Conservation (phyloP, 768 basidiomycete genomes). For the Holtermannia corniformis region DNA sequence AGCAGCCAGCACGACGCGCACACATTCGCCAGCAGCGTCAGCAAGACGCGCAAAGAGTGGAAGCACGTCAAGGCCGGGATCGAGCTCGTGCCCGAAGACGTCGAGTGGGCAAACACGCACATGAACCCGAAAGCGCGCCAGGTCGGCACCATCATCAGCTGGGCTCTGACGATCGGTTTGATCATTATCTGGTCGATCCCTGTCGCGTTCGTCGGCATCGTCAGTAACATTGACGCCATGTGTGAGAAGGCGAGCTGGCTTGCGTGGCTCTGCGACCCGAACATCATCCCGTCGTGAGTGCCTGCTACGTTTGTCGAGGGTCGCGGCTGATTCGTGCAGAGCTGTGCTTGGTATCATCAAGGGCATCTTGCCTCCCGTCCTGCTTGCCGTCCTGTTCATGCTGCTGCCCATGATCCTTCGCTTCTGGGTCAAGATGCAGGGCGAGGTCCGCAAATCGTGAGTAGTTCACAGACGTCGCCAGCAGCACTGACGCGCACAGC, state of each 20-base stretch:
- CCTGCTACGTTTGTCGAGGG: background rate
- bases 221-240: constrained; percentile 39
- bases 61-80: constrained; percentile 26
- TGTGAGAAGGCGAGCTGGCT: constrained; percentile 34
- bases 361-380: constrained; percentile 40
- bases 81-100: constrained; percentile 41
- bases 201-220: constrained; percentile 39
- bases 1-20: constrained; percentile 39
- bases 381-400: constrained; percentile 41
- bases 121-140: constrained; percentile 39
- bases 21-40: constrained; percentile 33
- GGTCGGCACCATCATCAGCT: constrained; percentile 30
- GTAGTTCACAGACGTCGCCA: no score
- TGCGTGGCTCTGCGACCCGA: constrained; percentile 38
- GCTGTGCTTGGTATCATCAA: constrained; percentile 36
- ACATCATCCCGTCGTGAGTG: constrained; percentile 11
- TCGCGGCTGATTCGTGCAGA: background rate
- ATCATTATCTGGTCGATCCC: constrained; percentile 42
- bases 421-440: constrained; percentile 31
- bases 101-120: constrained; percentile 38
- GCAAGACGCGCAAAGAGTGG: constrained; percentile 28
- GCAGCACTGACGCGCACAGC: constrained; percentile 5
- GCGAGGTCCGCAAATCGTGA: constrained; percentile 34
- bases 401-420: constrained; percentile 40
- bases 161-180: constrained; percentile 38